Percentiles rank a stretch among this genome's conserved stretches.
phyloP scores from a whole-genome alignment of 768 basidiomycete species.

The Leccinum pellstonianum region DNA sequence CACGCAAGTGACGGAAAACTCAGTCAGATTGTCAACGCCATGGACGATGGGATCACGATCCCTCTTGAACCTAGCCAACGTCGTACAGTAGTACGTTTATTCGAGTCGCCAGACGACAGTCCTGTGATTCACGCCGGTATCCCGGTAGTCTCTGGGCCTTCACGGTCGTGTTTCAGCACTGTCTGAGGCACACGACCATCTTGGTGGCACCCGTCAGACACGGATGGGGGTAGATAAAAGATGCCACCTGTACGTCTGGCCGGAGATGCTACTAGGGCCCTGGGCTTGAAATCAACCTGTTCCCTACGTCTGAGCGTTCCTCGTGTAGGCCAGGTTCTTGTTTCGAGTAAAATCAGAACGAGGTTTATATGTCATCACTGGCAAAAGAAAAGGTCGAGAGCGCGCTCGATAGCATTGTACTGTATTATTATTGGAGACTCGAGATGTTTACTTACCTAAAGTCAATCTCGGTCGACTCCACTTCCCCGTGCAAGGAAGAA shows the following conservation, averaged over 20 bases:
- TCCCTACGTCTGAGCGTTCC: background rate
- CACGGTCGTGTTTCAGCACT: too few relatives aligned
- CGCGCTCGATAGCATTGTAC: background rate
- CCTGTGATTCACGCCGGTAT: too few relatives aligned
- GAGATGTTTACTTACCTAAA: background rate
- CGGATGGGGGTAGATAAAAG: too few relatives aligned
- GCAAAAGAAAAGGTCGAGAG: background rate
- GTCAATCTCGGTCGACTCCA: background rate
- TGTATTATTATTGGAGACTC: background rate
- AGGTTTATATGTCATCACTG: background rate
- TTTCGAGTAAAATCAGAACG: background rate
- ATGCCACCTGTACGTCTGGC: background rate
- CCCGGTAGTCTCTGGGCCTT: too few relatives aligned
- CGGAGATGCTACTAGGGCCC: background rate
- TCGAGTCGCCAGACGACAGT: too few relatives aligned
- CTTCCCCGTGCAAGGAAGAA: background rate
- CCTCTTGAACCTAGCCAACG: too few relatives aligned
- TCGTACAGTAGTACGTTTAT: too few relatives aligned
- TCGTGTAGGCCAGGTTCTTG: background rate
- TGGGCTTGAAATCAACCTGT: background rate
- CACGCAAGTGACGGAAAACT: too few relatives aligned
- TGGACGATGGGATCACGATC: too few relatives aligned
- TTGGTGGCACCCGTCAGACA: too few relatives aligned
- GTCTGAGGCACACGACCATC: too few relatives aligned
- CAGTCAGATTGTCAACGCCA: too few relatives aligned